Evolutionary conservation across 306 rosid species (phyloP), one percentile per base, ranked within the genome.

Genomic region (Quercus cerris): DNA sequence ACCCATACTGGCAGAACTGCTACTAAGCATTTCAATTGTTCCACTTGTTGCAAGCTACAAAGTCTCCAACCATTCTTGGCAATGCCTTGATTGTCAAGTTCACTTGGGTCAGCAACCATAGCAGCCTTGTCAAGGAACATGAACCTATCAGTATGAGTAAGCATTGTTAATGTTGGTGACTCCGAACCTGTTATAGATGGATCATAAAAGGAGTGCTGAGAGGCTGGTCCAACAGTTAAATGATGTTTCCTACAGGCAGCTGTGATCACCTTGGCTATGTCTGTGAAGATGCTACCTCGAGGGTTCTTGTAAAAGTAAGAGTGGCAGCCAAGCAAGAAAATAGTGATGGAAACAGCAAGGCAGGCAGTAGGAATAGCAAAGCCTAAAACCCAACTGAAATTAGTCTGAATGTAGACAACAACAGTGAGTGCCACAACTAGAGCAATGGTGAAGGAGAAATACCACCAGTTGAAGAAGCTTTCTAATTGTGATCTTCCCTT

Each of bases 401-500:
- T 89, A 1, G 97, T 94, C 71, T 94, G 98, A 56, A 94, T 15
- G 30, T 92, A 94, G 80, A 94, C 91, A 46, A 92, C 94, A 14
- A 23, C 86, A 5, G 91, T 87, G 81, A 94, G 94, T 25, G 93
- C 94, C 22, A 92, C 25, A 54, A 91, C 58, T 5, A 92, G 89
- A 28, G 97, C 91, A 68, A 88, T n/a, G 46, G 92, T 91, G 76
- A 94, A 91, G 54, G 88, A 72, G 85, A 94, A 87, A 82, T 94
- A 94, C 98, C 98, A 92, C 97, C 97, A 90, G 51, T 92, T 90
- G 85, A 89, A 94, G 85, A 94, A 94, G 79, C 97, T 89, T 82
- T 87, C 87, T 1, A 94, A 73, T 79, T 89, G 94, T 20, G 70
- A 80, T 70, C 56, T 92, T 1, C 98, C 98, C 75, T 87, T 87